Base-by-base conservation (phyloP, 2,329 filamentous ascomycete species). In the Aspergillus sojae region DNA sequence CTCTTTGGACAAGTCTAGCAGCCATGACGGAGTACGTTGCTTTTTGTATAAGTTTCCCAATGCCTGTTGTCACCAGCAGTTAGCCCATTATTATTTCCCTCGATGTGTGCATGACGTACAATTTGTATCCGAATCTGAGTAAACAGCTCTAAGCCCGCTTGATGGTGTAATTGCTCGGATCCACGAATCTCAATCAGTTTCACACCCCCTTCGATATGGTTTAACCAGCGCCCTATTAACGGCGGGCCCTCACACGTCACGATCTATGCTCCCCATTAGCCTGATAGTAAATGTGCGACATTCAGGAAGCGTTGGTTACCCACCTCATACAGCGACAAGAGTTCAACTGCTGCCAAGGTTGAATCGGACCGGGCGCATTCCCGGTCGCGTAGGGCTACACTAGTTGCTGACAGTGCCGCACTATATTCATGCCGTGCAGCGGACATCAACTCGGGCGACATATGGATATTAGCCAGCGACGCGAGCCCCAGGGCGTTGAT, bases 261-360 rank as follows among this genome's bases (percentile, higher is more conserved):
- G 10, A 62, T 39, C 57, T 66, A 48, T 45, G n/a, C 3, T 30
- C n/a, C 1, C 9, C 2, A 16, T 59, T 46, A 59, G 57, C 6
- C 21, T 5, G 10, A 21, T 10, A 14, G 1, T 16, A 54, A 16
- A 1, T 7, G 1, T 19, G 2, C 10, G 10, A 52, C 26, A 26
- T 9, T 28, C 4, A 3, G 16, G 9, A 2, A 10, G 19, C 45
- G 59, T 34, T 28, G 5, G 11, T 5, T n/a, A 4, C 28, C 6
- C 4, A 69, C 67, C 64, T 70, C 68, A 58, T 66, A 70, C 23
- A 63, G 36, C 9, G 60, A 63, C 21, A 70, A 65, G 50, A 66
- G 16, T 12, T 62, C 54, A 10, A 70, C 68, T 5, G 68, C 60
- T 21, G 56, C 61, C 23, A 69, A 41, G n/a, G 68, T 70, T 6